Evolutionary conservation across 176 grass and related monocot species (phyloP).

Genomic region (Triticum aestivum): DNA sequence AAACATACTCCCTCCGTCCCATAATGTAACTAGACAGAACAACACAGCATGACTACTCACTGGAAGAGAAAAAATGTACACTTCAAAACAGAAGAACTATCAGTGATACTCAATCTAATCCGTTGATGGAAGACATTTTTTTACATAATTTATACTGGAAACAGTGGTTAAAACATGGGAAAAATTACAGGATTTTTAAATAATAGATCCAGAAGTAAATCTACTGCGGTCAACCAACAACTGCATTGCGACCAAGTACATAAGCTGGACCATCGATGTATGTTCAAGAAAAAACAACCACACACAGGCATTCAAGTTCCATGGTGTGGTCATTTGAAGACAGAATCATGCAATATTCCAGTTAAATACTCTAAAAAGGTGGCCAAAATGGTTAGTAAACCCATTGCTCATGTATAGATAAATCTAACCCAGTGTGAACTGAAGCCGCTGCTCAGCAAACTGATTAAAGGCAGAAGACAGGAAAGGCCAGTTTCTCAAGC

Average conservation of each 20-base stretch:
- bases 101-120: not conserved
- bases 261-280: not conserved
- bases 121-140: not conserved
- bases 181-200: not conserved
- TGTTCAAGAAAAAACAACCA: slow-evolving; percentile 11
- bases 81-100: not conserved
- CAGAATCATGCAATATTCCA: not conserved
- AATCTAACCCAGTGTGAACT: slow-evolving; percentile 2
- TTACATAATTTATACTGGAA: slow-evolving; percentile 10
- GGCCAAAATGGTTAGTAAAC: slow-evolving; percentile 4
- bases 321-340: not conserved
- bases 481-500: slow-evolving; percentile 17
- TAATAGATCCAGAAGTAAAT: slow-evolving; percentile 10
- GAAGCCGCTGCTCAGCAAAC: slow-evolving; percentile 3
- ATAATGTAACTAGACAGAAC: not conserved
- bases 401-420: not conserved
- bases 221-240: not conserved
- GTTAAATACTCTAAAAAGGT: slow-evolving; percentile 1
- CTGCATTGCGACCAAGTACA: not conserved
- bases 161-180: not conserved
- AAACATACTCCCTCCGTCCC: too few relatives aligned
- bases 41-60: not conserved
- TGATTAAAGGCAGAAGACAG: not conserved
- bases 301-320: not conserved
- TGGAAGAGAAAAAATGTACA: not conserved